Evolutionary conservation across 2,329 filamentous ascomycete species (phyloP).

Genomic region (Alternaria sp.): DNA sequence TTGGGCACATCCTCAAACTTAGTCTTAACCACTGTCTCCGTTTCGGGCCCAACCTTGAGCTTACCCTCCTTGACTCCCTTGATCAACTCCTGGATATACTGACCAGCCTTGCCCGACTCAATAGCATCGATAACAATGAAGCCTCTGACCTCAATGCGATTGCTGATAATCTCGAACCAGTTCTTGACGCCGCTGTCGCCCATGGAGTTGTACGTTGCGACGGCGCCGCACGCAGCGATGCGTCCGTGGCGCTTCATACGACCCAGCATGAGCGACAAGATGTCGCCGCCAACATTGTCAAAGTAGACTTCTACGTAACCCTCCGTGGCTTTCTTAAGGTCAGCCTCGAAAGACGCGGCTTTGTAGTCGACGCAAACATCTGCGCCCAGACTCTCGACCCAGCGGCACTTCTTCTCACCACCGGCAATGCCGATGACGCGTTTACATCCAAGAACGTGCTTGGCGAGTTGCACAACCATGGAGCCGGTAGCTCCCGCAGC

Average conservation of each 20-base stretch:
- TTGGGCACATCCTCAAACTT: slow-evolving; percentile 58
- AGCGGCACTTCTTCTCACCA: slow-evolving; percentile 59
- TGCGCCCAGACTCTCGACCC: slow-evolving; percentile 59
- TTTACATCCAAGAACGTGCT: slow-evolving; percentile 55
- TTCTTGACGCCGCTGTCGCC: slow-evolving; percentile 47
- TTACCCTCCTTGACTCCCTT: slow-evolving; percentile 52
- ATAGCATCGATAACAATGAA: slow-evolving; percentile 54
- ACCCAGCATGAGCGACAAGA: slow-evolving; percentile 55
- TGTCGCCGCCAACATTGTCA: slow-evolving; percentile 59
- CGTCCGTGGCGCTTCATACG: slow-evolving; percentile 51
- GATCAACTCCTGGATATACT: slow-evolving; percentile 31
- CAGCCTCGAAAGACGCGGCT: slow-evolving; percentile 52
- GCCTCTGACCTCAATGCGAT: slow-evolving; percentile 52
- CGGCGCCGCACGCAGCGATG: slow-evolving; percentile 53
- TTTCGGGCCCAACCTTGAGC: slow-evolving; percentile 53
- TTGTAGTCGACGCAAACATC: slow-evolving; percentile 65
- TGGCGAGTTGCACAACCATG: slow-evolving; percentile 67
- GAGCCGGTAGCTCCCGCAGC: slow-evolving; percentile 79
- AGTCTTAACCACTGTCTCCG: slow-evolving; percentile 56
- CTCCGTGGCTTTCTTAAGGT: slow-evolving; percentile 56
- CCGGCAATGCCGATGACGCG: slow-evolving; percentile 61
- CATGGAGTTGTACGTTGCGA: slow-evolving; percentile 51
- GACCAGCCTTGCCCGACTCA: slow-evolving; percentile 32
- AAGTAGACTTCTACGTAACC: slow-evolving; percentile 61
- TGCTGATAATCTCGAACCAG: slow-evolving; percentile 53